A percentile compares a stretch with the other conserved stretches of the same genome.
These are phyloP conservation scores for Zizania latifolia DNA, from an alignment of 176 grass and related monocot genomes.

Conservation along the genomic window DNA sequence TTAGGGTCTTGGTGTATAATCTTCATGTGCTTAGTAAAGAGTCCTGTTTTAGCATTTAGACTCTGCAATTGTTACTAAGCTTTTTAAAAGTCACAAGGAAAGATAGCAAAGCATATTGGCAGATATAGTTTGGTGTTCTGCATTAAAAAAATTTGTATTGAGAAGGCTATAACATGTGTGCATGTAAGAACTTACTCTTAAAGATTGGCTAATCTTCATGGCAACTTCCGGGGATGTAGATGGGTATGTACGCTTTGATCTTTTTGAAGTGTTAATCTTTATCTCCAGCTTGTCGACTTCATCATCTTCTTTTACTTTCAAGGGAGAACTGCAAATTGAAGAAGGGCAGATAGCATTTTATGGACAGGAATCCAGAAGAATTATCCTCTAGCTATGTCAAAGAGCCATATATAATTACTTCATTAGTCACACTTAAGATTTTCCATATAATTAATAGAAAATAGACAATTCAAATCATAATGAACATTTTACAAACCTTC, in stretches of 20 bases:
- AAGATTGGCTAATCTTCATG: conserved; percentile 79
- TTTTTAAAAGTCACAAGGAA: conserved; percentile 45
- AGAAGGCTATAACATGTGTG: conserved; percentile 2
- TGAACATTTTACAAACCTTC: not conserved
- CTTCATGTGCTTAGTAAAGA: conserved; percentile 93
- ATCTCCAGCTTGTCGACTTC: conserved; percentile 92
- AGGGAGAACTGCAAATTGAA: conserved; percentile 58
- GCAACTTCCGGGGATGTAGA: conserved; percentile 82
- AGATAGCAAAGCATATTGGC: not conserved
- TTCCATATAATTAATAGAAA: not conserved
- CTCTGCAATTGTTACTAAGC: conserved; percentile 74
- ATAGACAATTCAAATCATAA: conserved; percentile 9
- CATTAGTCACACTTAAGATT: not conserved
- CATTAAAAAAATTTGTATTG: not conserved
- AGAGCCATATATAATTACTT: not conserved
- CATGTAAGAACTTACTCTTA: conserved; percentile 51
- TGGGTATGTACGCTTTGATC: conserved; percentile 64
- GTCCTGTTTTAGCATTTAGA: conserved; percentile 98
- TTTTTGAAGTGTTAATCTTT: conserved; percentile 52
- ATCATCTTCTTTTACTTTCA: conserved; percentile 93
- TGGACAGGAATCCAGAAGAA: not conserved
- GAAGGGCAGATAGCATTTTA: not conserved
- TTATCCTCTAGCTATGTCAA: not conserved
- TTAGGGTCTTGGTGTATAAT: conserved; percentile 68
- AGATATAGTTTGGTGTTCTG: not conserved